A percentile compares a stretch with the other conserved stretches of the same genome.
phyloP scores from a whole-genome alignment of 805 yeast genomes.

The Metschnikowia peoriensis region DNA sequence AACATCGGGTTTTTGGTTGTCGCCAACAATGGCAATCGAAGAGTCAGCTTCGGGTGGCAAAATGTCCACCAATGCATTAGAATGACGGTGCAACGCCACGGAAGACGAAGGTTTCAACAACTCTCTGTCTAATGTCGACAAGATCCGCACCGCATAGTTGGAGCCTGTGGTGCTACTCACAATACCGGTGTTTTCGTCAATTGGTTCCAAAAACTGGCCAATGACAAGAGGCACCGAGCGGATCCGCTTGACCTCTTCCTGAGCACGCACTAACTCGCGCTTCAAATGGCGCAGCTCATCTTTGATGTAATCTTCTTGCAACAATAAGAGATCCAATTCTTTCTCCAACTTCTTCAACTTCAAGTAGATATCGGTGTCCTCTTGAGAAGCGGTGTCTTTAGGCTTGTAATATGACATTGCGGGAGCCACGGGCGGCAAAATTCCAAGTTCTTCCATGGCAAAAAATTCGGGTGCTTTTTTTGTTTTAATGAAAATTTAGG shows the following conservation, averaged over 20 bases:
- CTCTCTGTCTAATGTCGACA: constrained; percentile 93
- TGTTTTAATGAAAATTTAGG: too few relatives aligned
- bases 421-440: constrained; percentile 19
- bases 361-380: constrained; percentile 68
- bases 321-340: constrained; percentile 75
- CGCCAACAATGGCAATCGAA: constrained; percentile 90
- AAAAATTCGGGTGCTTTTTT: not conserved
- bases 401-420: constrained; percentile 13
- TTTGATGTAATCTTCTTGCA: constrained; percentile 96
- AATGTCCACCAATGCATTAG: constrained; percentile 95
- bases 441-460: constrained; percentile 38
- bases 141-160: constrained; percentile 91
- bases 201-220: constrained; percentile 97
- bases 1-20: constrained; percentile 88
- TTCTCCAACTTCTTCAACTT: constrained; percentile 86
- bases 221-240: constrained; percentile 97
- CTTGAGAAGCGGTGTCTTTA: constrained; percentile 22
- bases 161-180: constrained; percentile 98
- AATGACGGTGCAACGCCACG: constrained; percentile 97
- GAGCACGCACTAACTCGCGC: constrained; percentile 92
- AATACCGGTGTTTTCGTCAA: constrained; percentile 94
- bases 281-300: constrained; percentile 97
- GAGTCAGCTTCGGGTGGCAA: constrained; percentile 99
- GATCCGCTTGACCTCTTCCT: constrained; percentile 96
- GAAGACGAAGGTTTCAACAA: constrained; percentile 90